A percentile compares a stretch with the other conserved stretches of the same genome.
Conservation (phyloP, 2,329 filamentous ascomycete genomes). For the Bertia moriformis region DNA sequence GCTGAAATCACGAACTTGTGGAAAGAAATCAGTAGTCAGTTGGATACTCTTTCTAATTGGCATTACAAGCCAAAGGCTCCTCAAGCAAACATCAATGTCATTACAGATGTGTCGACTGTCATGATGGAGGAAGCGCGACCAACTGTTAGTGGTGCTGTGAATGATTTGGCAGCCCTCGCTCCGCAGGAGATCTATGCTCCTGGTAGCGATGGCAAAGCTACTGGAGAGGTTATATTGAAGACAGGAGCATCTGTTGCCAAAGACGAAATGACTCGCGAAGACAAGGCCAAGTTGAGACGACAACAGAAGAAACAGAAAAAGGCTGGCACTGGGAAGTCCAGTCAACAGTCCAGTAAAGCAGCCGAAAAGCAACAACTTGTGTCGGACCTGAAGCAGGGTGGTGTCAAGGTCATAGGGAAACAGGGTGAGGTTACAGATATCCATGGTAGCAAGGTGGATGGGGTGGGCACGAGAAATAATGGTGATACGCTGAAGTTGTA, state of each 20-base stretch:
- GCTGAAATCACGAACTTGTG: conserved; percentile 41
- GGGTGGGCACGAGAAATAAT: neutral
- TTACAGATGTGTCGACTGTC: conserved; percentile 47
- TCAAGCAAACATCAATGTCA: conserved; percentile 40
- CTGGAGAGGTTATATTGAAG: conserved; percentile 36
- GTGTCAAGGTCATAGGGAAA: conserved; percentile 46
- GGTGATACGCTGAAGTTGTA: neutral
- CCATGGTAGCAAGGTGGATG: conserved; percentile 30
- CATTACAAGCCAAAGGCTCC: conserved; percentile 48
- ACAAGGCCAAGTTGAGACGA: conserved; percentile 35
- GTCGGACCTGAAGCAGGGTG: conserved; percentile 42
- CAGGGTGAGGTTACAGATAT: conserved; percentile 44
- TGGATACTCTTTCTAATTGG: conserved; percentile 45
- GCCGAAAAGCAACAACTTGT: conserved; percentile 33
- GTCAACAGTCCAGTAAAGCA: conserved; percentile 6
- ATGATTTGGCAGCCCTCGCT: conserved; percentile 33
- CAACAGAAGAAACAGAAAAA: conserved; percentile 43
- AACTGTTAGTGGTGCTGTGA: conserved; percentile 16
- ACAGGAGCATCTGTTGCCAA: conserved; percentile 35
- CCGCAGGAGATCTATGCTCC: conserved; percentile 50
- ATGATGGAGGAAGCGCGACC: conserved; percentile 52
- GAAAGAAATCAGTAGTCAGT: conserved; percentile 38
- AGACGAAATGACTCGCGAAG: conserved; percentile 45
- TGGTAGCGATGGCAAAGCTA: conserved; percentile 28
- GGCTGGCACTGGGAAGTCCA: conserved; percentile 3